Evolutionary conservation across 2,329 filamentous ascomycete species (phyloP).

Genomic region (Teratosphaeria viscida): DNA sequence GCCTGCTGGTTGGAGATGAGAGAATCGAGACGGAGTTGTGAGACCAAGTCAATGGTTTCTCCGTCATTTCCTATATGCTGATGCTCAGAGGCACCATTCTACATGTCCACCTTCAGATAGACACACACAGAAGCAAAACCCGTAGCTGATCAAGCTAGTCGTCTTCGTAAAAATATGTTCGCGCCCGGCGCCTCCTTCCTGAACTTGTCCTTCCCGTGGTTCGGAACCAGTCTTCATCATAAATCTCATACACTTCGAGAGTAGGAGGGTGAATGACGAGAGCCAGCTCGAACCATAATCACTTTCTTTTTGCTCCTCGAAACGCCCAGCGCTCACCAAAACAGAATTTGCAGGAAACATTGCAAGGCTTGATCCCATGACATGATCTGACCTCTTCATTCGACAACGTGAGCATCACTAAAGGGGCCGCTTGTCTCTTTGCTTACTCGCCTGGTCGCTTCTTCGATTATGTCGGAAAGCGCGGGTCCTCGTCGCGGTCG

Average conservation of each 20-base stretch:
- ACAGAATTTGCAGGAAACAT: neutral
- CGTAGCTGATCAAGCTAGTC: neutral
- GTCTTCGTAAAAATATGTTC: neutral
- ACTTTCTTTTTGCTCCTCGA: neutral
- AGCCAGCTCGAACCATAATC: neutral
- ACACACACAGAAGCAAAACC: neutral
- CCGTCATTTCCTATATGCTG: neutral
- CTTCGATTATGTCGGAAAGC: constrained; percentile 37
- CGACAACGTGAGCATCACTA: constrained; percentile 18
- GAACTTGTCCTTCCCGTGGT: neutral
- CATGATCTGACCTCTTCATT: constrained; percentile 1
- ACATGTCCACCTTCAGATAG: neutral
- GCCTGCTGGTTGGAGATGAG: neutral
- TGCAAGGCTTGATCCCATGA: neutral
- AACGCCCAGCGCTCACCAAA: neutral
- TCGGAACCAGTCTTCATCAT: neutral
- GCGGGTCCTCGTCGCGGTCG: constrained; percentile 6
- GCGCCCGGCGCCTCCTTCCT: neutral
- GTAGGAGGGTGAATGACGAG: neutral
- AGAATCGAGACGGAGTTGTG: neutral
- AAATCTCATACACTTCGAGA: neutral
- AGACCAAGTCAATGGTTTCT: neutral
- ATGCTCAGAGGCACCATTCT: neutral
- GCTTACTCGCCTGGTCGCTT: constrained; percentile 31
- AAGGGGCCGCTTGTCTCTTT: constrained; percentile 26